phyloP scores from a whole-genome alignment of 2,329 filamentous ascomycete genomes.

The Sporothrix pseudoabietina region DNA sequence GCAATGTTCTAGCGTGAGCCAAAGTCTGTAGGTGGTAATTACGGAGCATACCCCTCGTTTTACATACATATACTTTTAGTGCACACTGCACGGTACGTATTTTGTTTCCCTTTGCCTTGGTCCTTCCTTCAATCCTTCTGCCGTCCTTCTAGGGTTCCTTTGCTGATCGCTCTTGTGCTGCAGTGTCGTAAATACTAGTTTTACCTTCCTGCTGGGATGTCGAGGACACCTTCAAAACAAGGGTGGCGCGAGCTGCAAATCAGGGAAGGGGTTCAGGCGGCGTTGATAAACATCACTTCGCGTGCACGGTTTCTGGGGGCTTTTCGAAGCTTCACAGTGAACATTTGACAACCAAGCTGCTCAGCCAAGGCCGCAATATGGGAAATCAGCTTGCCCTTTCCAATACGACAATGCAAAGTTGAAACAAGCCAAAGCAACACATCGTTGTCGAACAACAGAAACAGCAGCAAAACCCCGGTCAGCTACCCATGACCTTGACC shows the following conservation, averaged over 20 bases:
- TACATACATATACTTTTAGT: background rate
- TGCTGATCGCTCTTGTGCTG: slow-evolving; percentile 19
- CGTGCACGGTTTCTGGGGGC: background rate
- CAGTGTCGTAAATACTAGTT: slow-evolving; percentile 24
- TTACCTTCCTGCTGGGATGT: slow-evolving; percentile 27
- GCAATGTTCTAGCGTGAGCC: background rate
- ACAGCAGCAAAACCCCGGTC: background rate
- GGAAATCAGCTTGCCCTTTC: no score
- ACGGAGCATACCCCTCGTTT: background rate
- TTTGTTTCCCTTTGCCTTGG: background rate
- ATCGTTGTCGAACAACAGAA: background rate
- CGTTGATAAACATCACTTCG: background rate
- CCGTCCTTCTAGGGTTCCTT: background rate
- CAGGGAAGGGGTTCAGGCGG: background rate
- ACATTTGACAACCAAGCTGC: background rate
- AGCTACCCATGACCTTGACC: background rate
- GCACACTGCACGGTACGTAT: background rate
- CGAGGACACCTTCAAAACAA: background rate
- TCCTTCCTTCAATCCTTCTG: slow-evolving; percentile 7
- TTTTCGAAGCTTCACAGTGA: background rate
- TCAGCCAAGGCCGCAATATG: background rate
- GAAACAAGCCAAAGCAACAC: background rate
- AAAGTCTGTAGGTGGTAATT: background rate
- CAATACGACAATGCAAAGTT: slow-evolving; percentile 1
- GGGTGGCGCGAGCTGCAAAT: background rate